These are phyloP conservation scores for Globisporangium nodosum DNA, from an alignment of 352 stramenopile species.

Conservation along the genomic window DNA sequence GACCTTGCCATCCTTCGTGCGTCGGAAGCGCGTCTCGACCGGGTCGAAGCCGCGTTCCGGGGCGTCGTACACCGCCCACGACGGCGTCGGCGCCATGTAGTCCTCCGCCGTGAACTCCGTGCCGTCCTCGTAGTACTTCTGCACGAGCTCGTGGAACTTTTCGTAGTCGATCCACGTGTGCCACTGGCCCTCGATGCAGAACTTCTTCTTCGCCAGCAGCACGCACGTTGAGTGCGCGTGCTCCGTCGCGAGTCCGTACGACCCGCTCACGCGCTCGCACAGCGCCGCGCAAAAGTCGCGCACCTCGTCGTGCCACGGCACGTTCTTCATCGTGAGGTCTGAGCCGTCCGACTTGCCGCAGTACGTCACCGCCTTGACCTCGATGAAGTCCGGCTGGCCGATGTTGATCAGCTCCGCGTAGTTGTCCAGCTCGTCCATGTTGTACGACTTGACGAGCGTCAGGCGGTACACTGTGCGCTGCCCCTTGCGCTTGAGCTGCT, in stretches of 20 bases:
- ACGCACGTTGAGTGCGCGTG: conserved; percentile 97
- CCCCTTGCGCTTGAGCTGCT: conserved; percentile 91
- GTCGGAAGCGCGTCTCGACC: conserved; percentile 88
- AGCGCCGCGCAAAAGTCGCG: conserved; percentile 87
- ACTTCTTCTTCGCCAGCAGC: conserved; percentile 91
- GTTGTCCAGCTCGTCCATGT: conserved; percentile 94
- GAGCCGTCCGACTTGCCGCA: conserved; percentile 97
- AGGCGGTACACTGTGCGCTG: conserved; percentile 96
- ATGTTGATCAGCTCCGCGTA: conserved; percentile 94
- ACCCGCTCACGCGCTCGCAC: conserved; percentile 65
- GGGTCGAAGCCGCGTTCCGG: conserved; percentile 97
- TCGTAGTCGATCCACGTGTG: conserved; percentile 99
- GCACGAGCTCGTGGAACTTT: conserved; percentile 91
- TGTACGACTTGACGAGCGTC: conserved; percentile 98
- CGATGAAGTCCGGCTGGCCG: conserved; percentile 90
- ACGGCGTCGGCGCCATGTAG: conserved; percentile 92
- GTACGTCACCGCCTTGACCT: conserved; percentile 98
- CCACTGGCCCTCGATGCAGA: conserved; percentile 90
- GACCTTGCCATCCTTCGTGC: conserved; percentile 84
- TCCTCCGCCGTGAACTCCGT: conserved; percentile 90
- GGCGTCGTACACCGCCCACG: conserved; percentile 95
- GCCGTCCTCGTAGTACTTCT: conserved; percentile 77
- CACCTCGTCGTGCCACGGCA: conserved; percentile 98
- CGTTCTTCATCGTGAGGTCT: conserved; percentile 97
- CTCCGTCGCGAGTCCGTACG: conserved; percentile 93